A percentile compares a stretch with the other conserved stretches of the same genome.
These are phyloP conservation scores for Chytriomyces confervae DNA, from an alignment of 192 early-diverging fungal genomes.

Conservation along the genomic window DNA sequence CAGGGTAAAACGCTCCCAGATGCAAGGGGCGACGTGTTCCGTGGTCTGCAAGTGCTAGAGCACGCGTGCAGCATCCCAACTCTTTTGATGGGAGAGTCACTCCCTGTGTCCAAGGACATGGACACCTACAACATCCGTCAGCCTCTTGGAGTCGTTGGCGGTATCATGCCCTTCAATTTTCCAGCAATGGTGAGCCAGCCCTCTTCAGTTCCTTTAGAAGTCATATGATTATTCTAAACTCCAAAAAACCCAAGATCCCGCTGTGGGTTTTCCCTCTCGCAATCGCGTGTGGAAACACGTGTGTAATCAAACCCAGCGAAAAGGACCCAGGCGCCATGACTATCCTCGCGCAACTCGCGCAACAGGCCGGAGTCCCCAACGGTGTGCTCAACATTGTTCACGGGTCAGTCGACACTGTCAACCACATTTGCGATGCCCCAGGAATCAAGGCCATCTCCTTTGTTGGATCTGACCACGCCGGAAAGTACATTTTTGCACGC, in stretches of 20 bases:
- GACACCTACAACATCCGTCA: conserved; percentile 94
- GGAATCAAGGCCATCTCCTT: conserved; percentile 91
- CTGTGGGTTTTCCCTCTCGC: conserved; percentile 98
- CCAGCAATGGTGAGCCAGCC: conserved; percentile 78
- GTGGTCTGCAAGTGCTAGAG: conserved; percentile 66
- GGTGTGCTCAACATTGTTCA: conserved; percentile 95
- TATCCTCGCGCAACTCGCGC: conserved; percentile 85
- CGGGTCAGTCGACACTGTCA: conserved; percentile 78
- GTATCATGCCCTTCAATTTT: conserved; percentile 97
- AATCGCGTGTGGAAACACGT: conserved; percentile 90
- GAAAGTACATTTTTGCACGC: conserved; percentile 87
- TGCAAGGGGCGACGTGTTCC: conserved; percentile 62
- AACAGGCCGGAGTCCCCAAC: conserved; percentile 85
- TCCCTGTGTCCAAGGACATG: conserved; percentile 90
- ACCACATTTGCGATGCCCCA: conserved; percentile 87
- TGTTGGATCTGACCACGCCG: conserved; percentile 89
- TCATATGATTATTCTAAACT: conserved; percentile 46
- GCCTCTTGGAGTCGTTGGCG: conserved; percentile 89
- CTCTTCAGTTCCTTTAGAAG: neutral
- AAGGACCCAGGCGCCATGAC: conserved; percentile 92
- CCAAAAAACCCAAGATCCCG: conserved; percentile 25
- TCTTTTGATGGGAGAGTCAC: conserved; percentile 78
- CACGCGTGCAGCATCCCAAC: conserved; percentile 79
- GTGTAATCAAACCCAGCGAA: conserved; percentile 92
- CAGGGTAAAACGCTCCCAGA: conserved; percentile 94